Evolutionary conservation across 176 grass and related monocot species (phyloP).

Genomic region (Chloris gayana): DNA sequence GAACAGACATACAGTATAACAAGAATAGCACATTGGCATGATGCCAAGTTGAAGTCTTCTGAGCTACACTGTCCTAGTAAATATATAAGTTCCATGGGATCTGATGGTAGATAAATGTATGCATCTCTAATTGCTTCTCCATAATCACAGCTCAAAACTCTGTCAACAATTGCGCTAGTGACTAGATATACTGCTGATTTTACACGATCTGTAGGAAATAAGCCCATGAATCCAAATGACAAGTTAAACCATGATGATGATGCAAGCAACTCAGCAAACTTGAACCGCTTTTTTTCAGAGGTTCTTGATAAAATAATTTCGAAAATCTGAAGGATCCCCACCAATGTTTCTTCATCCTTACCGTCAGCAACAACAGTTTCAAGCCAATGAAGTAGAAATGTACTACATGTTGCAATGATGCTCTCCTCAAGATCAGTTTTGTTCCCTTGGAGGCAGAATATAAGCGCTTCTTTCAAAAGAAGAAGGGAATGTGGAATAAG

Average conservation of each 20-base stretch:
- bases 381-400: constrained; percentile 74
- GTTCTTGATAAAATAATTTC: constrained; percentile 72
- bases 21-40: constrained; percentile 79
- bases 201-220: constrained; percentile 78
- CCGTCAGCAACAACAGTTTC: constrained; percentile 59
- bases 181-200: constrained; percentile 81
- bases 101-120: constrained; percentile 68
- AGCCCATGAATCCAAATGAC: constrained; percentile 83
- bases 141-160: constrained; percentile 65
- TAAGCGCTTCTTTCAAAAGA: constrained; percentile 77
- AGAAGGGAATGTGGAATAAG: constrained; percentile 67
- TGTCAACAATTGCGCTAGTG: constrained; percentile 66
- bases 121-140: constrained; percentile 85
- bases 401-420: constrained; percentile 72
- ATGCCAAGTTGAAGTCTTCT: constrained; percentile 78
- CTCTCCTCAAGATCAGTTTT: constrained; percentile 60
- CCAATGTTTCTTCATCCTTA: constrained; percentile 66
- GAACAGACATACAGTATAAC: constrained; percentile 71
- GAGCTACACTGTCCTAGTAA: constrained; percentile 71
- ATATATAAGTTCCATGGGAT: constrained; percentile 82
- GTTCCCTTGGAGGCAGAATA: constrained; percentile 59
- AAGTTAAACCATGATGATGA: constrained; percentile 86
- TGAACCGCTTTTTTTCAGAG: constrained; percentile 43
- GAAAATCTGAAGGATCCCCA: constrained; percentile 81
- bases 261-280: constrained; percentile 67